Evolutionary conservation across 257 asterid genomes (phyloP), one percentile per base, ranked within the genome.

Genomic region (Przewalskia tangutica): DNA sequence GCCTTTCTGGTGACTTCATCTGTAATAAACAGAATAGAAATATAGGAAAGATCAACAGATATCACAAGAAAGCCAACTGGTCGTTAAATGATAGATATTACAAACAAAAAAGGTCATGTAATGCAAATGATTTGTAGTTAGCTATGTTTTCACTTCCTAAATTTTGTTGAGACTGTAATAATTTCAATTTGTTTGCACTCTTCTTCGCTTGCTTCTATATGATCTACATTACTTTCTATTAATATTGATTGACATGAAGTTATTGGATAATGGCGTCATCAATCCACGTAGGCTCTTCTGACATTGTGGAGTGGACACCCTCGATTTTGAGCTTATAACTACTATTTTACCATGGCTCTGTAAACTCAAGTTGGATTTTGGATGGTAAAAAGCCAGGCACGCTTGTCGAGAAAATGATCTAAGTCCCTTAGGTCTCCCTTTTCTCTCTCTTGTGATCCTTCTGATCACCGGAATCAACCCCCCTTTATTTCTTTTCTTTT

Each of bases 1-100:
- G 79, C 85, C 86, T 86, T 89, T 81, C 87, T 92, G 32, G 89
- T 54, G 82, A 83, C 89, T 81, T 81, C 91, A 64, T 87, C 99
- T 93, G 89, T 90, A 88, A 80, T 77, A 73, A 65, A 63, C 64
- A 70, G 32, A 81, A 66, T 27, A 55, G 58, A 36, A 20, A 79
- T 18, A 40, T 12, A 73, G 44, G 48, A 73, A 46, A 48, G 23
- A 50, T 34, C 60, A 73, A 73, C 60, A 73, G 79, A 46, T 46
- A 71, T 71, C 79, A 71, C 59, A 4, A 71, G 59, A 48, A 53
- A 71, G 59, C 12, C 40, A 48, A 71, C 11, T 44, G 59, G 79
- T 46, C 34, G 20, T 71, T 71, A 71, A 71, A 71, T 10, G 38
- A 46, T 6, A 71, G 58, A 46, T 44, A 71, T 10, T 20, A 71